Evolutionary conservation across 2,329 filamentous ascomycete species (phyloP), one percentile per base, ranked within the genome.

Genomic region (Pseudogymnoascus sp.): DNA sequence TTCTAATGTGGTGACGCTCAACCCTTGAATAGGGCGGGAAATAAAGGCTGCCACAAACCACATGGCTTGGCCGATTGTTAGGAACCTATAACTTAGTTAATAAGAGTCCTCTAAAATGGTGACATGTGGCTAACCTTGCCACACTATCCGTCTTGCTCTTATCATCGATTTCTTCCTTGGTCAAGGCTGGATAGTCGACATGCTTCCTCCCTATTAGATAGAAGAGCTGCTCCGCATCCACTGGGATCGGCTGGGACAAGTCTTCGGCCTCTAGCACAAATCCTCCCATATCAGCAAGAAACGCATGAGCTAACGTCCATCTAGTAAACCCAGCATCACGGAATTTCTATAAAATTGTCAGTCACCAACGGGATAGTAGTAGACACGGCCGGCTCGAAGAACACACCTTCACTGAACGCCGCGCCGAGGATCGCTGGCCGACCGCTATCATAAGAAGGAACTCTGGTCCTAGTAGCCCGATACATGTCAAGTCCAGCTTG

Each of bases 221-320:
- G 19, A 69, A 67, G 1, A 77, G 65, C 62, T 77, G 72, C 57
- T 75, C 73, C 0, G 74, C 72, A 39, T 78, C 71, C 6, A 79
- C 67, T 2, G 77, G 76, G 62, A 79, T 77, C 0, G 68, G 51
- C 1, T 64, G 36, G 16, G 61, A 71, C 11, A 48, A 23, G 16
- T 76, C 76, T 1, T 66, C 68, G 8, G 69, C 69, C 8, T 71
- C 62, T 0, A 79, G 69, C 0, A 73, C 34, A 62, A 79, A 74
- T 2, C 78, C 77, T 1, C 78, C 78, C 72, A 76, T 77, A 60
- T 79, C 75, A 3, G 73, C 76, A 63, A 74, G 77, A 65, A 79
- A 79, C 1, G 73, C 76, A 62, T 79, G 74, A 8, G 63, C 73
- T 57, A 77, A 68, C 0, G 74, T 78, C 78, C 78, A 80, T 2